These are phyloP conservation scores for Amanita inopinata DNA, from an alignment of 768 basidiomycete species.

Conservation along the genomic window DNA sequence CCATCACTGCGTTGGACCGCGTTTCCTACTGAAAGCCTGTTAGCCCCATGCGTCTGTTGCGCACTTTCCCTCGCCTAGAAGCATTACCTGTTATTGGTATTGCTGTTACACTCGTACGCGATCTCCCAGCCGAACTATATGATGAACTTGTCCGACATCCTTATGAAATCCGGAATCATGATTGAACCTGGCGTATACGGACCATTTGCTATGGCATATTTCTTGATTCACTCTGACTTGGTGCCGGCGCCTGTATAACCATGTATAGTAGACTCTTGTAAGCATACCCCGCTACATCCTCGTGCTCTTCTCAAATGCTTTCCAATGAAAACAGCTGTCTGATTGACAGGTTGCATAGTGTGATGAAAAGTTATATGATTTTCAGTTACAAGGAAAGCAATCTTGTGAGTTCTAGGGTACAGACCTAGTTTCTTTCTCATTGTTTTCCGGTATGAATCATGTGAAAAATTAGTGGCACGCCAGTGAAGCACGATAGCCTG, in stretches of 20 bases:
- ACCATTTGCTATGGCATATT: neutral
- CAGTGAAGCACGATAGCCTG: too few relatives aligned
- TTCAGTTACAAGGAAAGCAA: neutral
- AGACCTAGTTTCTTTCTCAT: too few relatives aligned
- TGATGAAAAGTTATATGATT: neutral
- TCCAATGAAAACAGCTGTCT: neutral
- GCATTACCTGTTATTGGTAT: conserved; percentile 84
- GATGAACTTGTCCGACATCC: conserved; percentile 87
- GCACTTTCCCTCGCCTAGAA: conserved; percentile 89
- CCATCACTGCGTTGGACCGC: neutral
- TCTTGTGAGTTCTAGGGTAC: neutral
- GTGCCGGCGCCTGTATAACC: conserved; percentile 6
- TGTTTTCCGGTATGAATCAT: too few relatives aligned
- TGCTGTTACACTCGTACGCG: conserved; percentile 88
- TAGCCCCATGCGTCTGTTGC: conserved; percentile 90
- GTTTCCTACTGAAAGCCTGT: conserved; percentile 2
- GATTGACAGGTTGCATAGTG: neutral
- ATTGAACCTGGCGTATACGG: conserved; percentile 10
- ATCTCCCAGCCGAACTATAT: conserved; percentile 79
- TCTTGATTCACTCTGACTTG: conserved; percentile 6
- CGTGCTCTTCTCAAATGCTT: too few relatives aligned
- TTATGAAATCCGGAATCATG: conserved; percentile 39
- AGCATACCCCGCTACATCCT: neutral
- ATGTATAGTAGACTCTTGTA: conserved; percentile 7
- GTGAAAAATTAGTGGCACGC: too few relatives aligned